These are phyloP conservation scores for Dionaea muscipula DNA, from an alignment of 179 eudicot species.

Conservation along the genomic window DNA sequence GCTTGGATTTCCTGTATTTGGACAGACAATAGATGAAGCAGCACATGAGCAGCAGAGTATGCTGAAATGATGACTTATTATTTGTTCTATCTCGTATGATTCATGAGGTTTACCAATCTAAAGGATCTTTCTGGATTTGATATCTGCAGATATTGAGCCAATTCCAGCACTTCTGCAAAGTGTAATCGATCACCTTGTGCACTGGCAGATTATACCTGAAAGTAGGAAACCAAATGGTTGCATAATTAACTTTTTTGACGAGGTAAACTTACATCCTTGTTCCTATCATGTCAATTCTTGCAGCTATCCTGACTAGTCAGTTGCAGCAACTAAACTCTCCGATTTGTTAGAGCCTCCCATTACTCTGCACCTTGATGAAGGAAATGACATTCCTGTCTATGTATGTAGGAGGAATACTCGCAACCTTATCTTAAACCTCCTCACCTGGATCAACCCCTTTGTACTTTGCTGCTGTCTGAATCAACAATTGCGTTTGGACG, in stretches of 20 bases:
- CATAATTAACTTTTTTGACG: constrained; percentile 78
- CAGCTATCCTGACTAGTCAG: not conserved
- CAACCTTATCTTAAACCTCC: constrained; percentile 94
- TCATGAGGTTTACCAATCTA: not conserved
- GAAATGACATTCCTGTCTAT: not conserved
- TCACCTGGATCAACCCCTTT: constrained; percentile 78
- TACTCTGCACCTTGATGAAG: not conserved
- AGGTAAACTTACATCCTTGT: constrained; percentile 29
- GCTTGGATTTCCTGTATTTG: constrained; percentile 79
- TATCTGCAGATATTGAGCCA: constrained; percentile 59
- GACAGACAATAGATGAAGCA: constrained; percentile 52
- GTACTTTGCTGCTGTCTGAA: constrained; percentile 61
- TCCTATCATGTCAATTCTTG: not conserved
- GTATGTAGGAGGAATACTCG: constrained; percentile 62
- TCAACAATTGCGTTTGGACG: constrained; percentile 82
- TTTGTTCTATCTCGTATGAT: not conserved
- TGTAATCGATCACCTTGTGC: constrained; percentile 67
- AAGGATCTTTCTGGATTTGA: not conserved
- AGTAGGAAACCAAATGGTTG: constrained; percentile 82
- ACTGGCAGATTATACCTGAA: constrained; percentile 78
- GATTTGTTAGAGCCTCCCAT: not conserved
- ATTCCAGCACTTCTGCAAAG: constrained; percentile 71
- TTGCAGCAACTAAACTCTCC: not conserved
- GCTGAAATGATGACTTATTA: not conserved
- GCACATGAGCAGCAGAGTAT: constrained; percentile 40